Base-by-base conservation (phyloP, 1,139 yeast species). In the Hansenula sp. region DNA sequence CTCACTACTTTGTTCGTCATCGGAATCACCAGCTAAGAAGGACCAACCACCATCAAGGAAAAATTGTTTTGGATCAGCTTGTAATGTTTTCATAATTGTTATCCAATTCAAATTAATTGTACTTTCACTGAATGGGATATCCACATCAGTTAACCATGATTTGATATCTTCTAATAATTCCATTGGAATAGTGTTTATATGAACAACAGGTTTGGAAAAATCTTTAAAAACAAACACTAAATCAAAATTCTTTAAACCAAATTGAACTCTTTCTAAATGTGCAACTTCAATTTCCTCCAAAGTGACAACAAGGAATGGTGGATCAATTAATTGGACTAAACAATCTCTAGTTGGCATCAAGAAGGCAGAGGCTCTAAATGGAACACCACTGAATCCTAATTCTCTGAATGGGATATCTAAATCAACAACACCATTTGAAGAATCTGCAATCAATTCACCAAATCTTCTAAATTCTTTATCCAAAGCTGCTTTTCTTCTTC, bases 261-360 rank as follows among this genome's bases (percentile, higher is more conserved):
- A 94, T 62, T 90, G 96, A 30, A 92, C 96, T 71, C 99, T 83
- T 72, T 92, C 99, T 57, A 92, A 72, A 62, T 92, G 96, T 14
- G 96, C 96, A 46, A 92, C 73, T 67, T 92, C 99, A 50, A 92
- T 86, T 57, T 92, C 98, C 52, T 82, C 89, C 50, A 92, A 71
- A 3, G 96, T 87, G 28, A 92, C 82, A 30, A 92, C 97, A 61
- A 90, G 68, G 59, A 90, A 94, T 36, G 98, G 98, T 8, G 96
- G 95, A 60, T 92, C 98, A 46, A 90, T 79, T 51, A 94, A 75
- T 67, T 90, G 97, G 38, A 92, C 85, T 55, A 92, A 75, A 71
- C 97, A 92, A 62, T 92, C 97, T 56, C 97, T 83, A 0, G 98
- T 89, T 28, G 99, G 99, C 79, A 92, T 87, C 75, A 96, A 83